Evolutionary conservation across 495 filamentous ascomycete genomes (phyloP), one percentile per base, ranked within the genome.

Genomic region (Aspergillus affinis): DNA sequence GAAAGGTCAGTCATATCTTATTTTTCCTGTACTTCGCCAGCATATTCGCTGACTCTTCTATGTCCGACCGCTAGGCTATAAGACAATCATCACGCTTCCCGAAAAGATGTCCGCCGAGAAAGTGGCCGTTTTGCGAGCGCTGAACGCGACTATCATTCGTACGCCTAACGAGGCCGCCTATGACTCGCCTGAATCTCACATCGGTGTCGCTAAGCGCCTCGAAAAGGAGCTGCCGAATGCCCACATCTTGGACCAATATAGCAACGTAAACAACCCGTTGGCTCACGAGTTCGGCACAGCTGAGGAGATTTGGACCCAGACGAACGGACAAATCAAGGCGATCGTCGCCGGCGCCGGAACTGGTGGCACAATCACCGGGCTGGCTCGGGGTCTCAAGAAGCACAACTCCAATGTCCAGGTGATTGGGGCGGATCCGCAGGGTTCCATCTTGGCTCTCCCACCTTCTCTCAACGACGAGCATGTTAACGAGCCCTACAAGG

Each of bases 71-170:
- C 13, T 59, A 82, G 82, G 86, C 53, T 98, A 99, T 77, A 94
- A 93, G 74, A 94, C 91, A 17, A 97, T 99, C 74, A 99, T 99
- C 69, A 99, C 94, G 0, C 85, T 99, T 3, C 94, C 94, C 44
- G 94, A 99, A 78, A 99, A 99, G 81, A 99, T 99, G 94, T 96
- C 92, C 6, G 86, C 91, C 27, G 94, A 99, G 75, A 99, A 99
- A 72, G 95, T 99, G 13, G 86, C 92, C 2, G 94, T 99, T 12
- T 81, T 99, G 26, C 86, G 90, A 50, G 93, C 94, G 18, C 83
- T 99, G 32, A 94, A 94, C 59, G 93, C 94, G 21, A 97, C 94
- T 64, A 98, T 99, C 70, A 96, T 99, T 64, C 89, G 94, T 51
- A 99, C 94, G 1, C 95, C 94, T 26, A 98, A 96, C 21, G 90